Evolutionary conservation across 352 stramenopile genomes (phyloP).

Genomic region (Globisporangium takayamanum): DNA sequence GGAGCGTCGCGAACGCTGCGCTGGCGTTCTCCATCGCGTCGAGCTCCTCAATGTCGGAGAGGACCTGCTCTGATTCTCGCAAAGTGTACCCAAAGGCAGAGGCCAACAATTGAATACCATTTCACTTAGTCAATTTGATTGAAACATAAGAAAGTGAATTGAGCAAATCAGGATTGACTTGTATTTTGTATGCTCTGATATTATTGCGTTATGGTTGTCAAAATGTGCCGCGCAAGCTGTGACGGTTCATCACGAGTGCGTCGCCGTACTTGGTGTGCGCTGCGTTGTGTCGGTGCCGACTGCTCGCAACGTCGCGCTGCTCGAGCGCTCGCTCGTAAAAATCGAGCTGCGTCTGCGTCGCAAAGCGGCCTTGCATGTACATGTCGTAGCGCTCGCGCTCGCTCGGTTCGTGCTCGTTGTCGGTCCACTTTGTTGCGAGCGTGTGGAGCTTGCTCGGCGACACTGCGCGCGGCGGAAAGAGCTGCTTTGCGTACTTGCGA

Average conservation of each 20-base stretch:
- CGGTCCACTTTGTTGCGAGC: conserved; percentile 39
- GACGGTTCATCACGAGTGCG: conserved; percentile 39
- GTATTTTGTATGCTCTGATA: no score
- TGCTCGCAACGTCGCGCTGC: conserved; percentile 34
- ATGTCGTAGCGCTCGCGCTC: conserved; percentile 41
- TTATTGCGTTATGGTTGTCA: conserved; percentile 10
- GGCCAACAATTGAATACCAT: no score
- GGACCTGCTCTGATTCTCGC: no score
- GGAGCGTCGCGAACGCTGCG: not conserved
- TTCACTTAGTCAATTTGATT: no score
- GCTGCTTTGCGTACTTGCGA: conserved; percentile 62
- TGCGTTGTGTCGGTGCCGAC: conserved; percentile 39
- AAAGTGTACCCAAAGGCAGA: no score
- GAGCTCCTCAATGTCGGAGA: no score
- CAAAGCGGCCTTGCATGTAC: conserved; percentile 51
- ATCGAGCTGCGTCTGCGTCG: conserved; percentile 53
- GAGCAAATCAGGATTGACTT: no score
- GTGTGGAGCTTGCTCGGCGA: conserved; percentile 30
- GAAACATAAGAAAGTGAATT: no score
- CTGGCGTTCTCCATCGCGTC: not conserved
- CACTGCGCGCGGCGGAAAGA: conserved; percentile 22
- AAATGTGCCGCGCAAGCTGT: conserved; percentile 53
- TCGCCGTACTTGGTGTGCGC: conserved; percentile 71
- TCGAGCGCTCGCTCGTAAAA: conserved; percentile 48
- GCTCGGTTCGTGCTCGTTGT: conserved; percentile 18